Conservation (phyloP, 2,329 filamentous ascomycete species). For the Colletotrichum viniferum region DNA sequence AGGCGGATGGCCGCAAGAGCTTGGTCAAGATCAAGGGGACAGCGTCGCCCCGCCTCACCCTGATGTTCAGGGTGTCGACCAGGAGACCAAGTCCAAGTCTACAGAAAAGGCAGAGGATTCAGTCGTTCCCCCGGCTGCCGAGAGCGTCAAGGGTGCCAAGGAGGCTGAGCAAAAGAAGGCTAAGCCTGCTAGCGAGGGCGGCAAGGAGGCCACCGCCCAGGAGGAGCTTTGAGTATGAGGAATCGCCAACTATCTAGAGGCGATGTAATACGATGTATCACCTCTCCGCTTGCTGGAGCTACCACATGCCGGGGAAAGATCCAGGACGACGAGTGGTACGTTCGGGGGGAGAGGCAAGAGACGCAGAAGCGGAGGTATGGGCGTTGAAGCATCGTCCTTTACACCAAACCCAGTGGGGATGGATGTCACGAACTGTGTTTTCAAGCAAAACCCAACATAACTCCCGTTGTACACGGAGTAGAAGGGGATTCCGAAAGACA, state of each 20-base stretch:
- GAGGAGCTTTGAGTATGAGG: constrained; percentile 39
- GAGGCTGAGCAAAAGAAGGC: constrained; percentile 59
- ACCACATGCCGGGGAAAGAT: not conserved
- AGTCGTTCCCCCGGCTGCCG: constrained; percentile 41
- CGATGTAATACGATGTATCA: not conserved
- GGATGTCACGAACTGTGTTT: not conserved
- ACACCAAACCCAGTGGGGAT: not conserved
- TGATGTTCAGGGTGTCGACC: constrained; percentile 65
- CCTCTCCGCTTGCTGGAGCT: not conserved
- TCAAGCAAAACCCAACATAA: not conserved
- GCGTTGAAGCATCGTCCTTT: not conserved
- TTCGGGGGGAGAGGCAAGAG: not conserved
- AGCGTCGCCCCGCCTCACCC: constrained; percentile 63
- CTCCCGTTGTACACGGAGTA: not conserved
- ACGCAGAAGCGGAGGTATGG: not conserved
- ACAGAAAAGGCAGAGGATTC: constrained; percentile 40
- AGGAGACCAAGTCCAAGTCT: constrained; percentile 60
- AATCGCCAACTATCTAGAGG: not conserved
- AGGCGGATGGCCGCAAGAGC: constrained; percentile 39
- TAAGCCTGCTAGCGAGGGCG: constrained; percentile 65
- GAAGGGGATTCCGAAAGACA: not conserved
- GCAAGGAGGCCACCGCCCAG: constrained; percentile 58
- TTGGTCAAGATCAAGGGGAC: constrained; percentile 30
- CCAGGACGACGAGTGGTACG: not conserved
- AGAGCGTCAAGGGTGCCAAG: constrained; percentile 64